Conservation (phyloP, 768 basidiomycete genomes). For the Lentinula detonsa region DNA sequence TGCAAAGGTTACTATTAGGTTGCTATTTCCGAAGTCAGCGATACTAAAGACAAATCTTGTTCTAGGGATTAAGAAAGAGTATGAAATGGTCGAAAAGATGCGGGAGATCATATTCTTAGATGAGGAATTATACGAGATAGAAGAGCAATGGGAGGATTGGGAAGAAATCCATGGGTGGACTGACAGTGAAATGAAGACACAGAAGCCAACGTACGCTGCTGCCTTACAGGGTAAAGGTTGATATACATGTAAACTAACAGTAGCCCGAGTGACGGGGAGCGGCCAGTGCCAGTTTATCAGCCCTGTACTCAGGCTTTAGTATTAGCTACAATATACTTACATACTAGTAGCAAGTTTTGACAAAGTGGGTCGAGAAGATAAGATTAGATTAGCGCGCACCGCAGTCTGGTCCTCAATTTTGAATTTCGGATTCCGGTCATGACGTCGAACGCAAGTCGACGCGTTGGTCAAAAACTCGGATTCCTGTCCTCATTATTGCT, state of each 20-base stretch:
- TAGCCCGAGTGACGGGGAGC: too few species aligned
- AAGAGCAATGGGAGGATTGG: conserved; percentile 2
- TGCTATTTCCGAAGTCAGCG: too few species aligned
- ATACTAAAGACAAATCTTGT: too few species aligned
- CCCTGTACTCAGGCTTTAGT: too few species aligned
- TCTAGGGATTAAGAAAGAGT: background rate
- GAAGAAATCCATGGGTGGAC: background rate
- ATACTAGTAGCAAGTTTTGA: too few species aligned
- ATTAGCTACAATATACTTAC: too few species aligned
- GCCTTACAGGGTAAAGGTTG: background rate
- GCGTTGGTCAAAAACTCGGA: background rate
- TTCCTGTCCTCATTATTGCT: background rate
- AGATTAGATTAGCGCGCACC: background rate
- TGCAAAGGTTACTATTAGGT: background rate
- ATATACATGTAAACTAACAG: background rate
- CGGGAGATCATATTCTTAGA: background rate
- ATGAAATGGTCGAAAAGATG: background rate
- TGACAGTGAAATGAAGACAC: background rate
- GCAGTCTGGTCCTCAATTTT: background rate
- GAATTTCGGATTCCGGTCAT: background rate
- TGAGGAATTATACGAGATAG: background rate
- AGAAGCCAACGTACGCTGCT: background rate
- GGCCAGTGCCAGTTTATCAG: too few species aligned
- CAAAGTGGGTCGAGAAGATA: background rate
- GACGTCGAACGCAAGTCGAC: background rate